These are phyloP conservation scores for Citrullus colocynthis DNA, from an alignment of 306 rosid genomes.

Conservation along the genomic window DNA sequence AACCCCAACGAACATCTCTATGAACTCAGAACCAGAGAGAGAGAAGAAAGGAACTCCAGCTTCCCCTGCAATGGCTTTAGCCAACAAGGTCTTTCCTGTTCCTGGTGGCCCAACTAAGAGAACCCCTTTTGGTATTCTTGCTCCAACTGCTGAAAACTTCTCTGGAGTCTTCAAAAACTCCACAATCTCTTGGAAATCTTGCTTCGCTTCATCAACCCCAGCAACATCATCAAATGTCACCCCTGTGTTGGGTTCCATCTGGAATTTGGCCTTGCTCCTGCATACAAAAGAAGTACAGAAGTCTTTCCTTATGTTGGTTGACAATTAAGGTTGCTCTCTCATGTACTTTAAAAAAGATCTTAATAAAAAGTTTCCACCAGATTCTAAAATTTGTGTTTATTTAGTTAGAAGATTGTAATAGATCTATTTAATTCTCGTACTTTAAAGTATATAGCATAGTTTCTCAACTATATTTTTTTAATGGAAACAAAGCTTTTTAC, in stretches of 20 bases:
- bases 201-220: conserved; percentile 82
- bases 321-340: neutral
- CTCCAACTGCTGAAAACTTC: conserved; percentile 66
- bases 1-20: conserved; percentile 78
- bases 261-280: conserved; percentile 66
- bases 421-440: too few species aligned
- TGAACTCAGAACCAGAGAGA: conserved; percentile 68
- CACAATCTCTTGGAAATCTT: conserved; percentile 71
- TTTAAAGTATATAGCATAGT: too few species aligned
- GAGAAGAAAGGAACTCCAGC: conserved; percentile 87
- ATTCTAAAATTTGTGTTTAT: too few species aligned
- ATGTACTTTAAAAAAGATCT: neutral
- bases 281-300: neutral
- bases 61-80: conserved; percentile 79
- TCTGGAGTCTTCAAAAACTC: conserved; percentile 68
- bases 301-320: neutral
- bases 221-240: conserved; percentile 74
- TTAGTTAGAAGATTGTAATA: too few species aligned
- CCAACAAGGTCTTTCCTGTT: conserved; percentile 69
- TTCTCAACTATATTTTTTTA: too few species aligned
- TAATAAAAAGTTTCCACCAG: too few species aligned
- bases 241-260: conserved; percentile 81
- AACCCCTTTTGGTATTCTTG: conserved; percentile 63
- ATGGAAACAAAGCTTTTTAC: too few species aligned
- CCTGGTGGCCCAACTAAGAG: conserved; percentile 71